Conservation (phyloP, 2,329 filamentous ascomycete species). For the Alternaria burnsii region DNA sequence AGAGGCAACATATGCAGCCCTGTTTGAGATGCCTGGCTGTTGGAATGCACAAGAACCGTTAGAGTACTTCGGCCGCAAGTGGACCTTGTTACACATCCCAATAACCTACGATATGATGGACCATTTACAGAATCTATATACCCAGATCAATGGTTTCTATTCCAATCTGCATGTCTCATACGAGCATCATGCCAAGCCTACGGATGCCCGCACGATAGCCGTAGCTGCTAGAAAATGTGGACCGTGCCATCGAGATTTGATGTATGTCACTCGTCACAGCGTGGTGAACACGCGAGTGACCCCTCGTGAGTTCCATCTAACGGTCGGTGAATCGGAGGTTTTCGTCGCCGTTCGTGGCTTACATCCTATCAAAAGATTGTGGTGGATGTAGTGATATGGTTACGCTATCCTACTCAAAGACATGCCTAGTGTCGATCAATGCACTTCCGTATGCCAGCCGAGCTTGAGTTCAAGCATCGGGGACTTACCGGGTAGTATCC, state of each 20-base stretch:
- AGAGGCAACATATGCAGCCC: slow-evolving; percentile 5
- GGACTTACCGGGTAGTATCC: slow-evolving; percentile 18
- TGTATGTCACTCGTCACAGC: slow-evolving; percentile 7
- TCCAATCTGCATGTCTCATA: slow-evolving; percentile 11
- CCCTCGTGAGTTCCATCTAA: slow-evolving; percentile 16
- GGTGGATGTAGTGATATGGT: slow-evolving; percentile 2
- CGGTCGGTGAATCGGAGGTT: slow-evolving; percentile 29
- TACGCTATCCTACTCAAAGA: slow-evolving; percentile 2
- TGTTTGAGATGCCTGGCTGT: slow-evolving; percentile 9
- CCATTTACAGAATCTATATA: not conserved
- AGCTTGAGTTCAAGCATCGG: slow-evolving; percentile 10
- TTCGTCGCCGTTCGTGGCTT: slow-evolving; percentile 21
- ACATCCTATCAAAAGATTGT: not conserved
- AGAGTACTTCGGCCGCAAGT: slow-evolving; percentile 10
- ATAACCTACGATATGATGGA: slow-evolving; percentile 8
- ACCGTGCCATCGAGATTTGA: slow-evolving; percentile 30
- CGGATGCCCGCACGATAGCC: slow-evolving; percentile 31
- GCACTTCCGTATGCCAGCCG: slow-evolving; percentile 6
- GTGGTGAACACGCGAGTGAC: slow-evolving; percentile 7
- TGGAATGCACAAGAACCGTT: slow-evolving; percentile 5
- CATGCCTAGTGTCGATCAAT: slow-evolving; percentile 19
- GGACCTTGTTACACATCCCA: slow-evolving; percentile 23
- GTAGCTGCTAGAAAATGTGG: slow-evolving; percentile 17
- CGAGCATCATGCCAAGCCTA: slow-evolving; percentile 19
- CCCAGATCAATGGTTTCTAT: slow-evolving; percentile 4